Evolutionary conservation across 345 rosid species (phyloP), one percentile per base, ranked within the genome.

Genomic region (Psidium guajava): DNA sequence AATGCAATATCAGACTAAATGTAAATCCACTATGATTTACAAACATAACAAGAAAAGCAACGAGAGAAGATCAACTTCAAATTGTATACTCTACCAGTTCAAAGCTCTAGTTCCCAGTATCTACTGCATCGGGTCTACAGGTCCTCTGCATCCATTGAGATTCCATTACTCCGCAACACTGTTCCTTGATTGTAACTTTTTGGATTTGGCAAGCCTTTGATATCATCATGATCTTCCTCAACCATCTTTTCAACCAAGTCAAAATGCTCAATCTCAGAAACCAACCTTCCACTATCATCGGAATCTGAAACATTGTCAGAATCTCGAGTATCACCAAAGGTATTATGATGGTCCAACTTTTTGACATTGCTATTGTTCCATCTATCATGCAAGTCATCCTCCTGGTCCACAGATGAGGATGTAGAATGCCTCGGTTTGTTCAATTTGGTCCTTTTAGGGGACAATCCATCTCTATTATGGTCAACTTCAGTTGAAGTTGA

Each of bases 401-500:
- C 88, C 73, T 58, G 87, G 56, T 90, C 92, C 32, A 69, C 89
- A 89, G 92, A 91, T 85, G 87, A 91, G 61, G 93, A 89, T 88
- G 87, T 88, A 10, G 91, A 90, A 77, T 40, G 89, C 89, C 89
- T 89, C 89, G 64, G 89, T 32, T 83, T 83, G 86, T 91, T 91
- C 40, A 89, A 87, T 83, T 91, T 89, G 69, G 58, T 90, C 84
- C 87, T 88, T 88, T 87, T 89, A 22, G 89, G 92, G 82, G 94
- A 91, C 74, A 88, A 85, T 89, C 86, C 91, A 82, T 85, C 89
- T 82, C 85, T 88, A 58, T 54, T 51, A 87, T 51, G 87, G 88
- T 89, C 89, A 47, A 73, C 91, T 87, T 90, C 95, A 74, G 87
- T 88, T 15, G 95, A 94, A 81, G 84, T 61, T 82, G 94, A 92